Base-by-base conservation (phyloP, 2,329 filamentous ascomycete species). In the Alternaria sp. region DNA sequence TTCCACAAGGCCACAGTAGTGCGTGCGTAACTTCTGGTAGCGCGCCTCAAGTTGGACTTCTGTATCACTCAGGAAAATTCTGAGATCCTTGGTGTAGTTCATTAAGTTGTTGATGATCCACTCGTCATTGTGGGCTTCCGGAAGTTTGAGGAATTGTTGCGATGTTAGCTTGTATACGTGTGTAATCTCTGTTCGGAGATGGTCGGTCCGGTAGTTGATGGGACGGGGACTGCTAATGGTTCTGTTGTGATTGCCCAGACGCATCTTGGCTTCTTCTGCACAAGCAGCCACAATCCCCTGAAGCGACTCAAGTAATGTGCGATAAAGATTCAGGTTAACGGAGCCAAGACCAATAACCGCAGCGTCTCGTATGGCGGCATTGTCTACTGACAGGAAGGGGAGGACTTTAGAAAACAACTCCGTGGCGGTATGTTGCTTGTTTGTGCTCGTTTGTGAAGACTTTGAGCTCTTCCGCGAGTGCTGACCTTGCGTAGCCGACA, bases 11-110 rank as follows among this genome's bases (percentile, higher is more conserved):
- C 94, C 94, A 76, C 96, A 99, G 77, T 97, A 99, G 75, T 98
- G 93, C 3, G 92, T 92, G 44, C 95, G 88, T 32, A 99, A 83
- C 69, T 92, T 94, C 72, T 97, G 93, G 68, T 97, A 97, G 62
- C 94, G 92, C 88, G 93, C 94, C 72, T 99, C 93, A 79, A 92
- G 92, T 74, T 98, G 94, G 1, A 99, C 92, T 67, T 97, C 94
- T 14, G 91, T 90, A 72, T 99, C 95, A 84, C 95, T 97, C 11
- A 99, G 83, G 75, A 98, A 99, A 0, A 97, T 86, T 61, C 97
- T 94, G 36, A 99, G 83, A 64, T 98, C 94, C 73, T 94, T 96
- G 0, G 94, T 91, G 70, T 97, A 98, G 2, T 89, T 89, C 46
- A 96, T 90, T 38, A 99, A 86, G 66, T 97, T 97, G 64, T 89